Base-by-base conservation (phyloP, 2,329 filamentous ascomycete species). In the Pestalotiopsis sp. region DNA sequence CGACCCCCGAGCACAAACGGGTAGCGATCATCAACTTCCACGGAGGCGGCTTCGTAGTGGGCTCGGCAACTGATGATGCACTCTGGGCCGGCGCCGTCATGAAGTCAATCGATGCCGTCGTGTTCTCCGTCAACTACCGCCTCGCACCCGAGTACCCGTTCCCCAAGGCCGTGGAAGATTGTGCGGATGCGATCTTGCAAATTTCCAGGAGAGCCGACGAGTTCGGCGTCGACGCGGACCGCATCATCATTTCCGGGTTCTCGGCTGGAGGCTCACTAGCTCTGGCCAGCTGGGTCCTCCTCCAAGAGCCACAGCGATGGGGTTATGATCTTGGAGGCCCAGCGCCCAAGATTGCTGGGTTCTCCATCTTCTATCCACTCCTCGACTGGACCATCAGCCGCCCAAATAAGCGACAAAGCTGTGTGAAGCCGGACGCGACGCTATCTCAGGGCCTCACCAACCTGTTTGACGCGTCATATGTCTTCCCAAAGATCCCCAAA, bases 81-180 rank as follows among this genome's bases (percentile, higher is more conserved):
- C 83, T 87, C 58, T 91, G 89, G 84, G 87, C 85, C 3, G 81
- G 84, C 2, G 79, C 83, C 14, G 85, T 89, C 17, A 80, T 87
- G 66, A 78, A 83, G 20, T 78, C 82, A 0, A 78, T 88, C 7
- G 83, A 87, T 65, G 89, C 87, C 31, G 82, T 91, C 25, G 84
- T 91, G 67, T 86, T 92, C 71, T 87, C 85, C 2, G 88, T 91
- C 69, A 89, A 91, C 75, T 92, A 92, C 75, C 86, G 90, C 17
- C 84, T 91, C 2, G 89, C 90, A 0, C 90, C 90, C 0, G 85
- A 86, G 71, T 83, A 88, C 72, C 89, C 89, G 0, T 91, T 90
- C 75, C 90, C 90, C 0, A 87, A 86, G 1, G 85, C 89, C 0
- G 84, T 92, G 0, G 89, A 92, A 73, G 90, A 92, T 76, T 87